Evolutionary conservation across 768 basidiomycete species (phyloP).

Genomic region (Trametopsis cervina): DNA sequence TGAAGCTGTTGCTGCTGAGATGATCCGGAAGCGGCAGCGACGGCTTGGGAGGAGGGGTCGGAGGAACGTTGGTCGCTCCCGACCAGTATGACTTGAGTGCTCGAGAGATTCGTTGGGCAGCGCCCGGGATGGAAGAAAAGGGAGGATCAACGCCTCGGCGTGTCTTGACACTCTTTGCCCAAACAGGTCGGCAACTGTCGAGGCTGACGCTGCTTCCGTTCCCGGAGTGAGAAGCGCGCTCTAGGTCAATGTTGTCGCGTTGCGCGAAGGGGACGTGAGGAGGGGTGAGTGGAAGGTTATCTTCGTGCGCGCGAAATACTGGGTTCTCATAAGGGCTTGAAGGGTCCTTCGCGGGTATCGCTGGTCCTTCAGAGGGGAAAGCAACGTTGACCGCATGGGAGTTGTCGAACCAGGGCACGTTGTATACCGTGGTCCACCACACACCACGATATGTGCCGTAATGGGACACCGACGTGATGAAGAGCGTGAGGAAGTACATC

Average conservation of each 20-base stretch:
- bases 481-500: constrained; percentile 48
- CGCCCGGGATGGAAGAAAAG: constrained; percentile 29
- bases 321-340: constrained; percentile 9
- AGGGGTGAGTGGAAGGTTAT: not conserved
- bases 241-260: not conserved
- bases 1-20: not conserved
- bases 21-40: not conserved
- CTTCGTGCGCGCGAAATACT: constrained; percentile 2
- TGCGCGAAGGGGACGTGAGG: not conserved
- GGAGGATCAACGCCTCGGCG: constrained; percentile 56
- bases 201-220: constrained; percentile 15
- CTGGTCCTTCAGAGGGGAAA: not conserved
- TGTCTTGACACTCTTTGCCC: constrained; percentile 36
- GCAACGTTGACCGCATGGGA: not conserved
- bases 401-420: constrained; percentile 50
- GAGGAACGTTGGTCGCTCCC: constrained; percentile 20
- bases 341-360: not conserved
- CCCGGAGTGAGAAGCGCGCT: constrained; percentile 10
- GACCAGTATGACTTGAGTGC: constrained; percentile 26
- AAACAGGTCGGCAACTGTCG: constrained; percentile 35
- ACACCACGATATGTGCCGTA: constrained; percentile 34
- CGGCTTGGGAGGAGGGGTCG: constrained; percentile 13
- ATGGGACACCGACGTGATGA: constrained; percentile 42
- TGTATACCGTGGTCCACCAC: constrained; percentile 46
- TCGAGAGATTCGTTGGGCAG: constrained; percentile 20